These are phyloP conservation scores for Cystofilobasidium capitatum DNA, from an alignment of 768 basidiomycete genomes.

Conservation along the genomic window DNA sequence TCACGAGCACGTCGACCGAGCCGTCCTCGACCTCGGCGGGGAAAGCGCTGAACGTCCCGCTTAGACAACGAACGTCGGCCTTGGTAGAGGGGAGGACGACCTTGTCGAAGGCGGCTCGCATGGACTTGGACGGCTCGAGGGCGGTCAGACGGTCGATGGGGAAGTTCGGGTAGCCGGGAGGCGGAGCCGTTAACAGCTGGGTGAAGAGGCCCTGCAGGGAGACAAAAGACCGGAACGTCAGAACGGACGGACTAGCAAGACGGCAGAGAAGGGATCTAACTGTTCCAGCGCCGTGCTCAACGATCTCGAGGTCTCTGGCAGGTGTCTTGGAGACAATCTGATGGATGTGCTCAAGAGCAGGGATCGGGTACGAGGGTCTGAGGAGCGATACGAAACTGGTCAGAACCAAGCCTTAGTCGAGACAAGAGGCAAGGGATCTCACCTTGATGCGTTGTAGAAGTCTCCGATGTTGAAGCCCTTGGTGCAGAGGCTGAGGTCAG, in stretches of 20 bases:
- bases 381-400: no score
- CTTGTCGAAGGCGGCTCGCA: background rate
- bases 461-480: background rate
- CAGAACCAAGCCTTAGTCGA: background rate
- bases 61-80: background rate
- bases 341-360: background rate
- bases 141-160: background rate
- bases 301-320: background rate
- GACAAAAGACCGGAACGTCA: background rate
- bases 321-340: no score
- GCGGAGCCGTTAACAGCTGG: background rate
- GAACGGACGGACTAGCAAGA: background rate
- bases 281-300: background rate
- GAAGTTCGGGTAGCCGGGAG: background rate
- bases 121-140: background rate
- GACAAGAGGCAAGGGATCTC: background rate
- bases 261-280: background rate
- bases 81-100: background rate
- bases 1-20: background rate
- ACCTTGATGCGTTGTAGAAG: background rate
- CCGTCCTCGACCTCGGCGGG: background rate
- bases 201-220: slow-evolving; percentile 1
- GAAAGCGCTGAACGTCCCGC: background rate
- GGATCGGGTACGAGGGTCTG: background rate
- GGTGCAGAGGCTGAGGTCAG: background rate